phyloP scores from a whole-genome alignment of 2,329 filamentous ascomycete species.

The Epichloe scottii region DNA sequence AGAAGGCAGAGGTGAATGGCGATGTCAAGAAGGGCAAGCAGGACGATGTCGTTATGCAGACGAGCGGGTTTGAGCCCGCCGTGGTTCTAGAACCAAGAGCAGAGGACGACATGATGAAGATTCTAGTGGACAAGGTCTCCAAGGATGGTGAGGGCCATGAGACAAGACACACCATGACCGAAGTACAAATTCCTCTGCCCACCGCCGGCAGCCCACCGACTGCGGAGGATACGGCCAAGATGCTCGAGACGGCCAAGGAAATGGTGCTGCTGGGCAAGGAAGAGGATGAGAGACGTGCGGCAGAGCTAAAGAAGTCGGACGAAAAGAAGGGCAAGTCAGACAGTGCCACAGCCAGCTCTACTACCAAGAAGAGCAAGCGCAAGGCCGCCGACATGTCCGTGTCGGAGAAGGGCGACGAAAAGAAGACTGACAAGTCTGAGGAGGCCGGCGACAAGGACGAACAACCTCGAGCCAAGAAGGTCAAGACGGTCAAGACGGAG shows the following conservation, averaged over 20 bases:
- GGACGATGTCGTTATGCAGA: constrained; percentile 29
- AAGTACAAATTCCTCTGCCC: constrained; percentile 57
- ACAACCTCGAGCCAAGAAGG: constrained; percentile 55
- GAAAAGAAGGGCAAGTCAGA: constrained; percentile 26
- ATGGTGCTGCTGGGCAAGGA: constrained; percentile 66
- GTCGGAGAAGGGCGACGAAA: constrained; percentile 41
- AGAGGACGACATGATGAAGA: constrained; percentile 49
- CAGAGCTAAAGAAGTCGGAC: constrained; percentile 25
- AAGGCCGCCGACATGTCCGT: constrained; percentile 61
- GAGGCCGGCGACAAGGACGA: constrained; percentile 24
- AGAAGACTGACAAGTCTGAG: constrained; percentile 22
- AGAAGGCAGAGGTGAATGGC: constrained; percentile 18
- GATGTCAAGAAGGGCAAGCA: constrained; percentile 18
- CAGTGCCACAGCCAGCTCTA: constrained; percentile 16
- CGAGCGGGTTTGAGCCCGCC: constrained; percentile 36
- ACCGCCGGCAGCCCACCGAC: constrained; percentile 52
- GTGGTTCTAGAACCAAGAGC: constrained; percentile 38
- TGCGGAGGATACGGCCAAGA: constrained; percentile 65
- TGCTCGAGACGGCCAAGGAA: constrained; percentile 75
- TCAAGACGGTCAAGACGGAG: constrained; percentile 68
- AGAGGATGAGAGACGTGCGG: constrained; percentile 27
- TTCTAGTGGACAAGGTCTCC: constrained; percentile 54
- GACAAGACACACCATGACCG: constrained; percentile 59
- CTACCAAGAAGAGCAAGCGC: constrained; percentile 50
- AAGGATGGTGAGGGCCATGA: constrained; percentile 45